A percentile compares a stretch with the other conserved stretches of the same genome.
phyloP scores from a whole-genome alignment of 768 basidiomycete species.

The Suillus plorans region DNA sequence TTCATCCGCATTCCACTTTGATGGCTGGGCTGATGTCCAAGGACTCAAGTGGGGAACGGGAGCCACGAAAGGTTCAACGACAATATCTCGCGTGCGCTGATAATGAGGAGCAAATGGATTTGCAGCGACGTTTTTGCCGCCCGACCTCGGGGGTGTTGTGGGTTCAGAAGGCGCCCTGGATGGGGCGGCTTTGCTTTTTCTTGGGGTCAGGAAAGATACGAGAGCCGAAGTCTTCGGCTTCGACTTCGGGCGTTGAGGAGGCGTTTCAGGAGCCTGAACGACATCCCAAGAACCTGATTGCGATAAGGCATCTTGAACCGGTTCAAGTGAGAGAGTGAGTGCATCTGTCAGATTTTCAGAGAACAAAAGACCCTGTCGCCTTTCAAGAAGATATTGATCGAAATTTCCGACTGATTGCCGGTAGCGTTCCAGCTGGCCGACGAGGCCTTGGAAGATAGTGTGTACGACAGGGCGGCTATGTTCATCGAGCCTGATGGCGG shows the following conservation, averaged over 20 bases:
- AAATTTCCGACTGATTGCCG: slow-evolving; percentile 74
- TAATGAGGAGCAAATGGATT: slow-evolving; percentile 89
- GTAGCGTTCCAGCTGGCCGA: slow-evolving; percentile 80
- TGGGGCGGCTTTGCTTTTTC: slow-evolving; percentile 53
- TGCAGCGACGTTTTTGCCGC: slow-evolving; percentile 47
- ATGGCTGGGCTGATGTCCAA: slow-evolving; percentile 60
- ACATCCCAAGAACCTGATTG: slow-evolving; percentile 27
- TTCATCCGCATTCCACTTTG: slow-evolving; percentile 57
- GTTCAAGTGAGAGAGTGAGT: slow-evolving; percentile 68
- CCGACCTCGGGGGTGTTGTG: slow-evolving; percentile 44
- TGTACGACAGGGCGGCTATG: slow-evolving; percentile 77
- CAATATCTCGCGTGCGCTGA: slow-evolving; percentile 67
- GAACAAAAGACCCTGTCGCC: slow-evolving; percentile 86
- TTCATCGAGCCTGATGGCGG: slow-evolving; percentile 70
- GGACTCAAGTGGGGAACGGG: slow-evolving; percentile 56
- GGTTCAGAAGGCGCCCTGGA: slow-evolving; percentile 38
- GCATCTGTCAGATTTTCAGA: slow-evolving; percentile 92
- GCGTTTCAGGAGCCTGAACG: slow-evolving; percentile 28
- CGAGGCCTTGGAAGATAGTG: slow-evolving; percentile 76
- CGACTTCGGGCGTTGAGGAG: slow-evolving; percentile 42
- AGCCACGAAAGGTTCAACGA: slow-evolving; percentile 69
- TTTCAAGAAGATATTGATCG: slow-evolving; percentile 80
- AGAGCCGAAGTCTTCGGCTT: slow-evolving; percentile 58
- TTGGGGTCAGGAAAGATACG: slow-evolving; percentile 79
- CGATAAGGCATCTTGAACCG: slow-evolving; percentile 41